phyloP scores from a whole-genome alignment of 1,139 yeast species.

The Ogataea hybrid region DNA sequence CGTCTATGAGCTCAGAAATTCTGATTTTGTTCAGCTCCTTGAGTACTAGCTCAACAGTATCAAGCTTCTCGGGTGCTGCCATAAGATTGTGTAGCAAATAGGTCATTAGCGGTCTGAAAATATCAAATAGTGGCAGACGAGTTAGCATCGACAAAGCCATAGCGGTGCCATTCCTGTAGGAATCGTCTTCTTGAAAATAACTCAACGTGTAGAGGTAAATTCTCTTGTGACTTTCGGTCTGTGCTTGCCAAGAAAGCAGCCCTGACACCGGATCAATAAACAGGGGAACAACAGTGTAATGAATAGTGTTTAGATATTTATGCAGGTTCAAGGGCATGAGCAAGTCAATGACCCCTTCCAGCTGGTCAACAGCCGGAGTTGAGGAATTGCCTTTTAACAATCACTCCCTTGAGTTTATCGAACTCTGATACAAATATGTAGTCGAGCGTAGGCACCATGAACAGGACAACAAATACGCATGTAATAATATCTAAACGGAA shows the following conservation, averaged over 20 bases:
- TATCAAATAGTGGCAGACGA: no score
- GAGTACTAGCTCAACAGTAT: no score
- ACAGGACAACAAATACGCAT: background rate
- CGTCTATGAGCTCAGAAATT: no score
- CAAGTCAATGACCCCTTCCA: slow-evolving; percentile 36
- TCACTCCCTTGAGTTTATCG: slow-evolving; percentile 56
- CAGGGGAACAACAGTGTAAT: slow-evolving; percentile 47
- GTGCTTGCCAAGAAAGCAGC: slow-evolving; percentile 40
- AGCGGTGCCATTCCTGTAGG: slow-evolving; percentile 47
- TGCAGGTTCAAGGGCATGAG: slow-evolving; percentile 32
- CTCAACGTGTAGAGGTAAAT: slow-evolving; percentile 50
- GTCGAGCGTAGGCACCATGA: slow-evolving; percentile 23
- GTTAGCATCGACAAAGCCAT: no score
- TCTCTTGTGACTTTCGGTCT: slow-evolving; percentile 35
- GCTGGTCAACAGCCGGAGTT: slow-evolving; percentile 55
- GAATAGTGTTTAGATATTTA: slow-evolving; percentile 41
- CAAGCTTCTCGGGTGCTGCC: no score
- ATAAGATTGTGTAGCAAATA: no score
- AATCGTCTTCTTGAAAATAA: slow-evolving; percentile 39
- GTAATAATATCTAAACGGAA: slow-evolving; percentile 4
- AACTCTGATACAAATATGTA: slow-evolving; percentile 56
- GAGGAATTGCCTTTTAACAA: slow-evolving; percentile 43
- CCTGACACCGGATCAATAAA: slow-evolving; percentile 40
- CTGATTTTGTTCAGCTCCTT: no score
- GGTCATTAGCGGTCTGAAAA: no score